Conservation (phyloP, 345 rosid genomes). For the Ceriops tagal region DNA sequence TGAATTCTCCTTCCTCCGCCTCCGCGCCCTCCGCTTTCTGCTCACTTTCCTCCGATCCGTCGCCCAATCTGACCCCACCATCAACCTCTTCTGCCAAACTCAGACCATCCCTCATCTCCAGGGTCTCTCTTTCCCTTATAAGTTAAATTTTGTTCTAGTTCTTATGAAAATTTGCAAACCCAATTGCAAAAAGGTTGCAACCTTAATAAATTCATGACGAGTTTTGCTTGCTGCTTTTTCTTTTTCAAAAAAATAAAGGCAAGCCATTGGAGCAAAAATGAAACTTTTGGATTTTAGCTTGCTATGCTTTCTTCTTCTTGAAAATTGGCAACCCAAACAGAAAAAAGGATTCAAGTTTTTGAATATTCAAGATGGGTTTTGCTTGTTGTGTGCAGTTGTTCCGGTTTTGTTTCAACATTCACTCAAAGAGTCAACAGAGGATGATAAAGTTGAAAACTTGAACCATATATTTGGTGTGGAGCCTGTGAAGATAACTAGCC, state of each 20-base stretch:
- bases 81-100: conserved; percentile 63
- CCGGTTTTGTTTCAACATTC: conserved; percentile 76
- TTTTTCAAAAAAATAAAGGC: no score
- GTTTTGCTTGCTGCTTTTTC: neutral
- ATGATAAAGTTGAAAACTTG: conserved; percentile 63
- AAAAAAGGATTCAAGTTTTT: no score
- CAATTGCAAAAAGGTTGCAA: neutral
- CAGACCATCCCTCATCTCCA: conserved; percentile 78
- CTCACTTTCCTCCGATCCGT: conserved; percentile 79
- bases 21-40: conserved; percentile 80
- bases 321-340: no score
- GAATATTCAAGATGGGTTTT: neutral
- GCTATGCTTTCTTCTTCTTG: no score
- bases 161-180: neutral
- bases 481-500: conserved; percentile 76
- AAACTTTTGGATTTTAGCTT: no score
- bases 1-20: conserved; percentile 89
- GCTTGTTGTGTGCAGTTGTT: conserved; percentile 48
- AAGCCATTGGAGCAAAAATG: no score
- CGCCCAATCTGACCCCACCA: conserved; percentile 65
- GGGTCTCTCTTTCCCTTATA: conserved; percentile 32
- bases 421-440: conserved; percentile 53
- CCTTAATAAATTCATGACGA: neutral
- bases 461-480: conserved; percentile 76
- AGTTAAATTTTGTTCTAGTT: neutral